A percentile compares a stretch with the other conserved stretches of the same genome.
Evolutionary conservation across 2,329 filamentous ascomycete species (phyloP).

Genomic region (Chaetomium sp.): DNA sequence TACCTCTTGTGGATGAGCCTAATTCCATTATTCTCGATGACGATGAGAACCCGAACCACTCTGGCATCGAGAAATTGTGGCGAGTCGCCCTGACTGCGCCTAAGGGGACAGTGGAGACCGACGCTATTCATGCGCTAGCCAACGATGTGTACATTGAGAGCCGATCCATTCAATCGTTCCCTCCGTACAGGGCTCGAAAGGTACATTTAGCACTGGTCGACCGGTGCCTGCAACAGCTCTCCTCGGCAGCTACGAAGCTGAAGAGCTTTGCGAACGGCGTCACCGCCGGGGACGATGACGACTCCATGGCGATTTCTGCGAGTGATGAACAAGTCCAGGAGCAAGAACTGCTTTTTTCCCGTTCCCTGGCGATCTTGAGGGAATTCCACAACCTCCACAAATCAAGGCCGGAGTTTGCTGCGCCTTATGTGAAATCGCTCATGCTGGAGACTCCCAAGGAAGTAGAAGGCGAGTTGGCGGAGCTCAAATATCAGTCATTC

Average conservation of each 20-base stretch:
- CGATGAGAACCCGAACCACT: slow-evolving; percentile 44
- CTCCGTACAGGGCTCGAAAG: slow-evolving; percentile 44
- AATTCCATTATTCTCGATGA: slow-evolving; percentile 45
- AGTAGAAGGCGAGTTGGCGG: slow-evolving; percentile 56
- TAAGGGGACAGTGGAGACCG: slow-evolving; percentile 56
- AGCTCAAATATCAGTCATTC: slow-evolving; percentile 69
- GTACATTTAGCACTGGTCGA: slow-evolving; percentile 66
- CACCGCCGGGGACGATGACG: slow-evolving; percentile 38
- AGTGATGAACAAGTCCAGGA: slow-evolving; percentile 43
- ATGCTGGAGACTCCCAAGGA: slow-evolving; percentile 46
- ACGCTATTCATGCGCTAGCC: slow-evolving; percentile 65
- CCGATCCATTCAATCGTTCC: slow-evolving; percentile 42
- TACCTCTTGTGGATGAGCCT: slow-evolving; percentile 40
- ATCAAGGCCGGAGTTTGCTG: slow-evolving; percentile 51
- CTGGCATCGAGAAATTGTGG: slow-evolving; percentile 70
- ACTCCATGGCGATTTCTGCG: slow-evolving; percentile 46
- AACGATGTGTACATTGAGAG: slow-evolving; percentile 62
- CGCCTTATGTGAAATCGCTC: slow-evolving; percentile 49
- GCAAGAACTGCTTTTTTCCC: slow-evolving; percentile 58
- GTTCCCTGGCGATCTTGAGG: slow-evolving; percentile 62
- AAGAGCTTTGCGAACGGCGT: slow-evolving; percentile 41
- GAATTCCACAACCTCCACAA: slow-evolving; percentile 62
- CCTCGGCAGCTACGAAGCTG: slow-evolving; percentile 53
- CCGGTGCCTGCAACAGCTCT: slow-evolving; percentile 65
- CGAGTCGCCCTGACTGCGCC: slow-evolving; percentile 67